Conservation (phyloP, 495 filamentous ascomycete species). For the Neurospora sp. region DNA sequence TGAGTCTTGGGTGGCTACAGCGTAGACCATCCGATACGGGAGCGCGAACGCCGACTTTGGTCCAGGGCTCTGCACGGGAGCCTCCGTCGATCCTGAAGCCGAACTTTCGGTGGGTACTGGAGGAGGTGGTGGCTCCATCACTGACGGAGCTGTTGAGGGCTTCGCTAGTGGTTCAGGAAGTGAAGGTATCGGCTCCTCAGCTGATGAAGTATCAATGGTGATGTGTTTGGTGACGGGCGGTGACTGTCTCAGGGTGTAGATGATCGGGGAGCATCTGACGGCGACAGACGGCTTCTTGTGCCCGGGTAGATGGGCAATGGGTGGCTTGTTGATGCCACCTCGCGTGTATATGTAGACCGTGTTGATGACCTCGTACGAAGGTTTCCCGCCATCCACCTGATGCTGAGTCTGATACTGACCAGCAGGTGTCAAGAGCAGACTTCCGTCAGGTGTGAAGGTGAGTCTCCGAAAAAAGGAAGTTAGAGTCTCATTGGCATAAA, state of each 20-base stretch:
- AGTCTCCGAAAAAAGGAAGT: constrained; percentile 95
- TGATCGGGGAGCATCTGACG: constrained; percentile 84
- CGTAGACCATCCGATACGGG: constrained; percentile 91
- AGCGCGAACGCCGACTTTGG: constrained; percentile 67
- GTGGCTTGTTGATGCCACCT: constrained; percentile 92
- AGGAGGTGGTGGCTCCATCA: constrained; percentile 79
- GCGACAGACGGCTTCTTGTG: constrained; percentile 98
- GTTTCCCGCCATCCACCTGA: constrained; percentile 58
- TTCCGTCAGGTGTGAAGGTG: constrained; percentile 92
- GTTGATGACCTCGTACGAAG: constrained; percentile 79
- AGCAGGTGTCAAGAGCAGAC: constrained; percentile 88
- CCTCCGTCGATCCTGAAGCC: constrained; percentile 36
- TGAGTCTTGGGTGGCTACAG: constrained; percentile 93
- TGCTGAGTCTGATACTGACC: constrained; percentile 87
- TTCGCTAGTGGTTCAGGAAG: constrained; percentile 74
- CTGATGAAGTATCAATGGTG: constrained; percentile 83
- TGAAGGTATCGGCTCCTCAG: constrained; percentile 71
- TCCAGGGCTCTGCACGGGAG: constrained; percentile 38
- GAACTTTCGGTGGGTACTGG: constrained; percentile 36
- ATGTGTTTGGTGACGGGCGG: constrained; percentile 71
- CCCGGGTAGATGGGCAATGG: constrained; percentile 92
- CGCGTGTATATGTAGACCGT: constrained; percentile 98
- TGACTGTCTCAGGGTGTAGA: constrained; percentile 68
- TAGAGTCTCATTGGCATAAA: constrained; percentile 96
- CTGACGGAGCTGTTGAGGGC: constrained; percentile 41